A percentile compares a stretch with the other conserved stretches of the same genome.
phyloP scores from a whole-genome alignment of 352 stramenopile genomes.

The Pythium apleroticum region DNA sequence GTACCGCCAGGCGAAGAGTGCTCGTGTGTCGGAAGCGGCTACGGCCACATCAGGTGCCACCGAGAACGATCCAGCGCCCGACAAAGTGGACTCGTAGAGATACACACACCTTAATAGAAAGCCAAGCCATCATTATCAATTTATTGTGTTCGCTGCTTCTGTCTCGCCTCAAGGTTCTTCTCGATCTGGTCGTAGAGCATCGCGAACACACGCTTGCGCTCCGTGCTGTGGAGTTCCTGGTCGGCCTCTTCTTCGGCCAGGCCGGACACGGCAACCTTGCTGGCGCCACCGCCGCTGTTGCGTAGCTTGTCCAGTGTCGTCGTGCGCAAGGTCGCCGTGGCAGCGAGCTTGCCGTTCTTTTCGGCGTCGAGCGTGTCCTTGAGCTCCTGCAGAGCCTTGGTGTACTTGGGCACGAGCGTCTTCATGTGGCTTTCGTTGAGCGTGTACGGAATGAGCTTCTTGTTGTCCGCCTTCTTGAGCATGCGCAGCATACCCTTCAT shows the following conservation, averaged over 20 bases:
- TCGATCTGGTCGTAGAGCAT: slow-evolving; percentile 61
- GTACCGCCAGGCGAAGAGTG: slow-evolving; percentile 20
- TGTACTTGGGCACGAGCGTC: slow-evolving; percentile 75
- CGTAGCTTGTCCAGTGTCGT: slow-evolving; percentile 25
- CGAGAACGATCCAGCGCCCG: background rate
- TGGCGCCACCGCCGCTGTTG: background rate
- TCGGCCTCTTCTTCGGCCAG: slow-evolving; percentile 24
- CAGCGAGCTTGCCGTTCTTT: slow-evolving; percentile 60
- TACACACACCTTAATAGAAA: background rate
- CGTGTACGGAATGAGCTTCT: slow-evolving; percentile 65
- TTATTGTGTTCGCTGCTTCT: slow-evolving; percentile 43
- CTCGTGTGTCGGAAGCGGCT: slow-evolving; percentile 7
- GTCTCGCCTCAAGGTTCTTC: slow-evolving; percentile 41
- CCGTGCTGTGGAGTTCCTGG: slow-evolving; percentile 32
- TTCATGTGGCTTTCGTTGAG: slow-evolving; percentile 78
- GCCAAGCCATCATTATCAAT: background rate
- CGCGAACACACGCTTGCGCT: slow-evolving; percentile 64
- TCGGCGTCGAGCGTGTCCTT: slow-evolving; percentile 81
- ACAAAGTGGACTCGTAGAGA: background rate
- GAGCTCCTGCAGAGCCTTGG: slow-evolving; percentile 60
- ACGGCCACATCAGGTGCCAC: background rate
- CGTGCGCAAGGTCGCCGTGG: slow-evolving; percentile 41
- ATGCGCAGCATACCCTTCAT: slow-evolving; percentile 79
- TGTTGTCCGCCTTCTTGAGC: slow-evolving; percentile 83
- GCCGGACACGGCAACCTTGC: background rate